Base-by-base conservation (phyloP, 352 stramenopile genomes). In the Phytophthora capsici region DNA sequence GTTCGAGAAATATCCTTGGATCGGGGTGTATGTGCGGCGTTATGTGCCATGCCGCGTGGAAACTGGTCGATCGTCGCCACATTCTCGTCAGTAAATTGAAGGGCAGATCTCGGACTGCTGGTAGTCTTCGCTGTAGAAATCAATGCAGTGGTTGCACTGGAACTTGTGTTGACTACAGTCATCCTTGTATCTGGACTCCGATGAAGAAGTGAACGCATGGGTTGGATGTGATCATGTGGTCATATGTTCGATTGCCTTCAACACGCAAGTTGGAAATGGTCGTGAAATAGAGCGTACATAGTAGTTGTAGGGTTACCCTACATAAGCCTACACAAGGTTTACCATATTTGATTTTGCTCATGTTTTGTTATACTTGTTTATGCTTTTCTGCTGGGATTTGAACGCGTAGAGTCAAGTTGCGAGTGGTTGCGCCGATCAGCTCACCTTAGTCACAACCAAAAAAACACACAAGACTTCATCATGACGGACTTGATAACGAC, bases 21-120 rank as follows among this genome's bases (percentile, higher is more conserved):
- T 6, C 28, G 14, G 5, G 51, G 46, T 12, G 78, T 86, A 12
- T 76, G 74, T 20, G 83, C 82, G 17, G 74, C 80, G 43, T 82
- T 69, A n/a, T 80, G 72, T 22, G 73, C 80, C 3, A 74, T 73
- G 7, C 80, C 80, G 9, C 81, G 78, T 5, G 80, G 80, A 1
- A 86, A 66, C n/a, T 77, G 59, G 34, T 78, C 68, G 23, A 69
- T 43, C 10, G 45, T 46, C 2, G 28, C 26, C 32, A 6, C 49
- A n/a, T 46, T 44, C 9, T 58, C 28, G 7, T 38, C 36, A 43
- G 2, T 30, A 6, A 30, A 30, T 8, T 30, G 26, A 30, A 30
- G 26, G 26, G 26, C 26, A 7, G 26, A 30, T 30, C 26, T 30
- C 26, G 26, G 26, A 30, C 26, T 30, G 26, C 9, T 3, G 26